Evolutionary conservation across 1,284 basidiomycete genomes (phyloP), one percentile per base, ranked within the genome.

Genomic region (Meira miltonrushii): DNA sequence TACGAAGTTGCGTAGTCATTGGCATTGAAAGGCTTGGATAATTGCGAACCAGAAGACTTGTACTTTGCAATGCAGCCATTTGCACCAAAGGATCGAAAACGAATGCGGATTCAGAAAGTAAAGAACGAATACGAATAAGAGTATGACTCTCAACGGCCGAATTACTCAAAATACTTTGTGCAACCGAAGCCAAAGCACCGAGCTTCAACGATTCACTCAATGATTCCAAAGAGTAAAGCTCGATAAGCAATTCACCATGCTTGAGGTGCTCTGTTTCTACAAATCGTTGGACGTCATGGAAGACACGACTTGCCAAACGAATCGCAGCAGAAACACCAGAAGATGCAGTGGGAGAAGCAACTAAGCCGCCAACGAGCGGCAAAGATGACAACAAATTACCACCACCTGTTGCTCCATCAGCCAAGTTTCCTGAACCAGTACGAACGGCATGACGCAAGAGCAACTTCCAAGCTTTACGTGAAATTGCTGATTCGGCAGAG

Each of bases 1-100:
- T 87, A 37, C 92, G 86, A 40, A 97, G 82, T 71, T 92, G 89
- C 44, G 82, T 83, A 0, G 88, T 87, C 84, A 93, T 87, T 10
- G 84, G 82, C 2, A 85, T 79, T 1, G 90, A 90, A 55, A 90
- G 85, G 19, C 87, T 84, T 0, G 88, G 87, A 79, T 91, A 91
- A 64, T 88, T 92, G 77, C 87, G 86, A 1, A 93, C 92, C 38
- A 88, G 83, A 33, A 90, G 85, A 17, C 85, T 87, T 37, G 84
- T 86, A 9, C 88, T 85, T 74, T 91, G 89, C 50, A 93, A 80
- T 23, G 91, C 90, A 7, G 91, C 87, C 74, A 90, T 88, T 79
- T 92, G 90, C 2, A 92, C 85, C 46, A 90, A 79, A 64, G 86
- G 85, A 63, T 93, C 90, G 53, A 84, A 85, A 47, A 92, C 83